phyloP scores from a whole-genome alignment of 805 yeast species.

The Debaryomyces prosopidis region DNA sequence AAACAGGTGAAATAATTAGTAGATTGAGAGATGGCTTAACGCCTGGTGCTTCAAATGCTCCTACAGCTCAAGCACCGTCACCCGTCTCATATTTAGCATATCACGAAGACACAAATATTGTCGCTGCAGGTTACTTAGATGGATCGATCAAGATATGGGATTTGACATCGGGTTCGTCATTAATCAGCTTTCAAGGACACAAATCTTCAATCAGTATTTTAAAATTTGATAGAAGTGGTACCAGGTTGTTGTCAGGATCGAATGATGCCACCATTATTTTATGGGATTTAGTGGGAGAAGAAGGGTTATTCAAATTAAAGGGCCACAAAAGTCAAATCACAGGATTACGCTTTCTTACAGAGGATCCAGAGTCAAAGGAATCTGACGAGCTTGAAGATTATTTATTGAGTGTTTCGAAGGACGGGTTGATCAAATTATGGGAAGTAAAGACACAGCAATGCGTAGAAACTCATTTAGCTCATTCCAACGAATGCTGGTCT shows the following conservation, averaged over 20 bases:
- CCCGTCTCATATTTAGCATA: conserved; percentile 62
- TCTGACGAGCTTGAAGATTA: conserved; percentile 66
- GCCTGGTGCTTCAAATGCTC: conserved; percentile 70
- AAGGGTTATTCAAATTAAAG: conserved; percentile 80
- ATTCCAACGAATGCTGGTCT: conserved; percentile 92
- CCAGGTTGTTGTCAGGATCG: conserved; percentile 83
- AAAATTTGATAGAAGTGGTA: conserved; percentile 76
- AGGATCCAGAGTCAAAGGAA: conserved; percentile 23
- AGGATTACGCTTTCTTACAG: conserved; percentile 56
- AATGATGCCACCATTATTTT: conserved; percentile 79
- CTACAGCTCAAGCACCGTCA: conserved; percentile 60
- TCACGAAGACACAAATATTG: conserved; percentile 60
- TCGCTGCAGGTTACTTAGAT: conserved; percentile 89
- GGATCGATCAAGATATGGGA: conserved; percentile 95
- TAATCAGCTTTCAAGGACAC: conserved; percentile 90
- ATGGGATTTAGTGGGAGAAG: conserved; percentile 95
- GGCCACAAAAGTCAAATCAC: conserved; percentile 91
- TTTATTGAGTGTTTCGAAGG: conserved; percentile 78
- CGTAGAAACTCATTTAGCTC: conserved; percentile 92
- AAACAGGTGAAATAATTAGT: conserved; percentile 73
- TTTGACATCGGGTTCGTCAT: conserved; percentile 69
- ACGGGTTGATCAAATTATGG: conserved; percentile 92
- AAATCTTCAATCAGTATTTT: conserved; percentile 72
- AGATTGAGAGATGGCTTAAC: conserved; percentile 64
- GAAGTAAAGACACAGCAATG: conserved; percentile 87